Evolutionary conservation across 805 yeast genomes (phyloP), one percentile per base, ranked within the genome.

Genomic region (Metahyphopichia silvanorum): DNA sequence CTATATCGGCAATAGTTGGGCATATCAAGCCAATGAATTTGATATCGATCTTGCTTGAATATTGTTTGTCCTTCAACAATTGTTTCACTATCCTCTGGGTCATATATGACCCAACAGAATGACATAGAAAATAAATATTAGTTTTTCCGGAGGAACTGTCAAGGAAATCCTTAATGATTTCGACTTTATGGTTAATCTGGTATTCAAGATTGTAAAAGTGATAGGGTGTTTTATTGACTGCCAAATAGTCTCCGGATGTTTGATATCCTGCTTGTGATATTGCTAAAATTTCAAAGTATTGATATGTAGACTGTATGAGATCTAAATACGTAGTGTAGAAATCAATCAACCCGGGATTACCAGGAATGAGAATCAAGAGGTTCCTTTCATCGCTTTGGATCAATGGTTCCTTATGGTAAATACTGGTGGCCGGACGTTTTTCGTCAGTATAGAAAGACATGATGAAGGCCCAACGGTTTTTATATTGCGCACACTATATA

Each of bases 271-370:
- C 76, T 44, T 82, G 86, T 13, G 86, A 76, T n/a, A 77, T 64
- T 23, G 80, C 76, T 20, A 79, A 51, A 1, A 80, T 51, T 44
- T 79, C 83, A 43, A 69, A 63, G 12, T 51, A 54, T 2, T 79
- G 77, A 32, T 60, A 49, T 21, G 43, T 44, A 16, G 49, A 47
- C 34, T 73, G 74, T 33, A 79, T 41, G 16, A 53, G 44, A 9
- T 59, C 53, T 18, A 83, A 51, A 45, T 77, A 81, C 3, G 74
- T 73, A 13, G 63, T 63, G 52, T 84, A 84, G 55, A 73, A 84
- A 39, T 77, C 79, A 25, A 78, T 66, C 17, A 84, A 55, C 0
- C 91, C 93, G 0, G 93, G 93, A 43, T 84, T 84, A 0, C 93
- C 93, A 0, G 93, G 91, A 5, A 84, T 66, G 41, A 82, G 67